These are phyloP conservation scores for Plicaturopsis crispa DNA, from an alignment of 768 basidiomycete genomes.

Conservation along the genomic window DNA sequence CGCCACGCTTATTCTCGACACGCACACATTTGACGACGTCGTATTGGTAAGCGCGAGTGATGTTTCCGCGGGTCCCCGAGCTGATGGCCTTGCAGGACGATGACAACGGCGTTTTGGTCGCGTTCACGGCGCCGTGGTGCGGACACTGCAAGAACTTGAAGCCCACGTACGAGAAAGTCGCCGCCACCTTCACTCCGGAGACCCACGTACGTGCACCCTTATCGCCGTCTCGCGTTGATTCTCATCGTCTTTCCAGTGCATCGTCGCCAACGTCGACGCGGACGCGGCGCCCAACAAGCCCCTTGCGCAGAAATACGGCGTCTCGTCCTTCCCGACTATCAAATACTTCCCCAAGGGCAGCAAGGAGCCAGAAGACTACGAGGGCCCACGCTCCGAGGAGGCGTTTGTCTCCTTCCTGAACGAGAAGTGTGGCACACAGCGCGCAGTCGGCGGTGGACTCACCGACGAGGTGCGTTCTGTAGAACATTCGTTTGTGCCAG, in stretches of 20 bases:
- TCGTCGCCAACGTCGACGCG: slow-evolving; percentile 88
- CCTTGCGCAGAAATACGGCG: slow-evolving; percentile 62
- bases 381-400: slow-evolving; percentile 61
- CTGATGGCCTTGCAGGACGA: slow-evolving; percentile 35
- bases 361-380: slow-evolving; percentile 60
- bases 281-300: slow-evolving; percentile 76
- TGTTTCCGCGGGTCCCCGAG: background rate
- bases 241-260: slow-evolving; percentile 43
- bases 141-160: slow-evolving; percentile 94
- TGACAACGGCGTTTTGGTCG: slow-evolving; percentile 77
- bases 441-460: slow-evolving; percentile 77
- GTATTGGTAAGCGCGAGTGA: slow-evolving; percentile 42
- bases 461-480: slow-evolving; percentile 46
- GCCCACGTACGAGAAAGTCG: slow-evolving; percentile 85
- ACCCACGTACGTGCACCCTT: slow-evolving; percentile 43
- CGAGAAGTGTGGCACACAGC: slow-evolving; percentile 79
- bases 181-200: slow-evolving; percentile 71
- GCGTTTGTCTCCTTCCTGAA: slow-evolving; percentile 79
- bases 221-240: background rate
- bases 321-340: slow-evolving; percentile 85
- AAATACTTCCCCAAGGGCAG: slow-evolving; percentile 84
- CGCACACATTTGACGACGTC: slow-evolving; percentile 67
- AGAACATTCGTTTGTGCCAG: background rate
- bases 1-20: slow-evolving; percentile 58
- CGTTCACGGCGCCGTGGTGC: slow-evolving; percentile 85